A percentile compares a stretch with the other conserved stretches of the same genome.
These are phyloP conservation scores for Magnusiomyces magnusii DNA, from an alignment of 1,139 yeast genomes.

Conservation along the genomic window DNA sequence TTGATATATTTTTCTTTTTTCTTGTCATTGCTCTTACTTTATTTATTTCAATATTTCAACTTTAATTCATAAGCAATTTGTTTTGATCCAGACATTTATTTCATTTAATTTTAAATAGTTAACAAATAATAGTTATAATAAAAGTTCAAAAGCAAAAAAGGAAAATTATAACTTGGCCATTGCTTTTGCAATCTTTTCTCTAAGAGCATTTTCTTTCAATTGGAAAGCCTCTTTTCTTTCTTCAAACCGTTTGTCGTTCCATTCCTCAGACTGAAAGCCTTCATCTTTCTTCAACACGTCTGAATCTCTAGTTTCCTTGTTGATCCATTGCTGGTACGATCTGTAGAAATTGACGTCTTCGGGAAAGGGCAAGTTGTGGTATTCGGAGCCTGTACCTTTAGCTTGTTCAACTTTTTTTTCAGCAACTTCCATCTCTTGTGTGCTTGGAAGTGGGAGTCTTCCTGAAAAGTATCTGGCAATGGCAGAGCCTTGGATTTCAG, in stretches of 20 bases:
- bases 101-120: neutral
- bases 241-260: constrained; percentile 17
- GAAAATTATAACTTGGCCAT: neutral
- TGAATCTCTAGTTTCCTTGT: constrained; percentile 14
- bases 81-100: too few relatives aligned
- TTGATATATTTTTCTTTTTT: too few relatives aligned
- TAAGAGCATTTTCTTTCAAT: neutral
- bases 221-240: neutral
- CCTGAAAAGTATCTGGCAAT: constrained; percentile 50
- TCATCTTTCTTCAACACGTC: neutral
- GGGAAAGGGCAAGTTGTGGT: constrained; percentile 43
- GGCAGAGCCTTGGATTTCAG: constrained; percentile 53
- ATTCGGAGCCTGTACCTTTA: constrained; percentile 32
- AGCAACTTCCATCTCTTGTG: neutral
- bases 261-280: constrained; percentile 26
- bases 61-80: too few relatives aligned
- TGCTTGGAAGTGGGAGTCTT: constrained; percentile 39
- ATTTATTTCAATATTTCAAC: too few relatives aligned
- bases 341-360: constrained; percentile 43
- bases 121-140: neutral
- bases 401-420: constrained; percentile 33
- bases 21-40: too few relatives aligned
- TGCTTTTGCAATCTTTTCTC: neutral
- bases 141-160: neutral
- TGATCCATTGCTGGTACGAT: constrained; percentile 37